Percentiles rank a stretch among this genome's conserved stretches.
phyloP scores from a whole-genome alignment of 768 basidiomycete genomes.

The Aureoboletus auriporus region DNA sequence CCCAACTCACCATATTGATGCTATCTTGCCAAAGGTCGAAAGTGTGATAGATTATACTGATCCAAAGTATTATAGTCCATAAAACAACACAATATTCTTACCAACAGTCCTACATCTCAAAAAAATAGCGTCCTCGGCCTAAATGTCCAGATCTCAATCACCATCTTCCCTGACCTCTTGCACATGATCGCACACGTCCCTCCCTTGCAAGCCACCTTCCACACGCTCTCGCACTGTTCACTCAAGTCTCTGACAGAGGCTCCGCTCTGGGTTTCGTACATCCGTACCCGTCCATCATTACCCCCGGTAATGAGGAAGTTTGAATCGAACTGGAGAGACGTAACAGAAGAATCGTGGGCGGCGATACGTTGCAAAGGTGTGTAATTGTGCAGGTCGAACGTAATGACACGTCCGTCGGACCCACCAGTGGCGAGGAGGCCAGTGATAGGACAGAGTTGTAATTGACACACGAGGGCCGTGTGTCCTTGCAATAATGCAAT shows the following conservation, averaged over 20 bases:
- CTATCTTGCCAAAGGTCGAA: neutral
- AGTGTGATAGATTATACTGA: neutral
- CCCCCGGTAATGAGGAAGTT: constrained; percentile 81
- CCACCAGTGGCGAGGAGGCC: constrained; percentile 74
- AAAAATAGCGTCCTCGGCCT: constrained; percentile 33
- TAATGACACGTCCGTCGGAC: constrained; percentile 83
- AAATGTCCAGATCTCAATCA: constrained; percentile 85
- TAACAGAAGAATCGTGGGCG: constrained; percentile 87
- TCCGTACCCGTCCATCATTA: constrained; percentile 76
- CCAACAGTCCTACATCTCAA: constrained; percentile 8
- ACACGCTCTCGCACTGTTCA: constrained; percentile 76
- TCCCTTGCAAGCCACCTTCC: constrained; percentile 76
- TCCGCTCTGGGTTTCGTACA: constrained; percentile 69
- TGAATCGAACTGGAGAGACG: constrained; percentile 82
- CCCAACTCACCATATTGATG: no score
- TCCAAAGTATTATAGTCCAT: neutral
- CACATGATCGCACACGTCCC: constrained; percentile 80
- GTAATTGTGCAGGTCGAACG: constrained; percentile 51
- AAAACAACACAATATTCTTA: constrained; percentile 9
- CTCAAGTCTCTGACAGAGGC: constrained; percentile 69
- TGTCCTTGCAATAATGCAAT: constrained; percentile 86
- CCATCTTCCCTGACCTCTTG: constrained; percentile 74
- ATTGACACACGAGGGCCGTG: constrained; percentile 87
- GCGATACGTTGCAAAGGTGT: constrained; percentile 60
- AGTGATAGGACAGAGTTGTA: constrained; percentile 64